phyloP scores from a whole-genome alignment of 2,329 filamentous ascomycete species.

The Ascocoryne sarcoides region DNA sequence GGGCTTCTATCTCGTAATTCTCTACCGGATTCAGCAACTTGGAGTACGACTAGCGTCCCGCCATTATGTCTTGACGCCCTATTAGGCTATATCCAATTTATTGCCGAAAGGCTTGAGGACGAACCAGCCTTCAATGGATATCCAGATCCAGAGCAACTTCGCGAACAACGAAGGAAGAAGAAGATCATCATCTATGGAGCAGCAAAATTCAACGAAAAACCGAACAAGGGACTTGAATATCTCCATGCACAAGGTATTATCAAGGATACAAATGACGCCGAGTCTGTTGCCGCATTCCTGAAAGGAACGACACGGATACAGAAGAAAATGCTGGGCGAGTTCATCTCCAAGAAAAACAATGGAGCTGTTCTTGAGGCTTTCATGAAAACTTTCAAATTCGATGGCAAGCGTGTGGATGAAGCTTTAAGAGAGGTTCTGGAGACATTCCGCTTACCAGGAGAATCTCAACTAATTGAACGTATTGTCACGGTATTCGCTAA shows the following conservation, averaged over 20 bases:
- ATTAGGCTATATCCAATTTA: conserved; percentile 82
- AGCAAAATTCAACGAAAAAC: conserved; percentile 89
- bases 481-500: conserved; percentile 84
- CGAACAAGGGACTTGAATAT: conserved; percentile 80
- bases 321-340: conserved; percentile 87
- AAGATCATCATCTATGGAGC: conserved; percentile 82
- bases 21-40: conserved; percentile 92
- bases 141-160: conserved; percentile 55
- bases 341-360: conserved; percentile 82
- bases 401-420: conserved; percentile 79
- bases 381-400: conserved; percentile 80
- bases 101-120: conserved; percentile 77
- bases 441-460: conserved; percentile 86
- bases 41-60: conserved; percentile 97
- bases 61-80: conserved; percentile 89
- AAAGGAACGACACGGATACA: conserved; percentile 81
- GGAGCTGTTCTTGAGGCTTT: conserved; percentile 79
- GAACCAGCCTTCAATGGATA: conserved; percentile 54
- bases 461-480: conserved; percentile 85
- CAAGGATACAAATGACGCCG: conserved; percentile 60
- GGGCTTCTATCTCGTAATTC: conserved; percentile 88
- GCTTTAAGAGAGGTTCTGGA: conserved; percentile 80
- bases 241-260: conserved; percentile 83
- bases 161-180: conserved; percentile 69
- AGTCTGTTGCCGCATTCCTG: conserved; percentile 76